Evolutionary conservation across 148 eudicot species (phyloP), one percentile per base, ranked within the genome.

Genomic region (Linanthus parryae): DNA sequence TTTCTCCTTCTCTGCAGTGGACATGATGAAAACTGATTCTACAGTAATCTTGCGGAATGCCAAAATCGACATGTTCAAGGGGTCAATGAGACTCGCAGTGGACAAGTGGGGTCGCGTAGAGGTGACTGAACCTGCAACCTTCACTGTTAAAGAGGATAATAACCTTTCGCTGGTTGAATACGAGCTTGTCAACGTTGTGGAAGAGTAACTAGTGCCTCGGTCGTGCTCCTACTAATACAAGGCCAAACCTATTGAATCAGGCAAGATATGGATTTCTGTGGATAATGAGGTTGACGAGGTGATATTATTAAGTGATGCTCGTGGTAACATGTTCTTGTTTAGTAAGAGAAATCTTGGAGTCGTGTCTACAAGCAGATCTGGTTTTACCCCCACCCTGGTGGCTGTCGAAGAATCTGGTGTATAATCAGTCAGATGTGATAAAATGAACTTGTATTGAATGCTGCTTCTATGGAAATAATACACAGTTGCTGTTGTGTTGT

Each of bases 61-160:
- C 2, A 81, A 71, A 60, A 74, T 81, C 13, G 87, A 81, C 72
- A 77, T 81, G 87, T 81, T 68, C 53, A 81, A 74, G 73, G 87
- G 87, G 31, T 77, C 80, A 35, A 81, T 77, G 87, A 77, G 87
- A 73, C 78, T 81, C 28, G 80, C 71, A 16, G 87, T 81, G 14
- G 87, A 81, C 65, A 77, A 63, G 49, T 71, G 83, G 77, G 87
- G 87, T 16, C 68, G 56, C 2, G 64, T 77, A 4, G 87, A 81
- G 15, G 77, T 47, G 33, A 33, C 75, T 10, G 68, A 73, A 37
- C 58, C 75, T 0, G 75, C 77, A 5, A 67, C 70, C 28, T 70
- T 81, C 58, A 17, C 69, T 1, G 80, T 81, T 48, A 77, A 74
- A 66, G 75, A 77, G 52, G 77, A 74, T 10, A 81, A 68, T 71